Evolutionary conservation across 805 yeast genomes (phyloP).

Genomic region (Schwanniomyces sp.): DNA sequence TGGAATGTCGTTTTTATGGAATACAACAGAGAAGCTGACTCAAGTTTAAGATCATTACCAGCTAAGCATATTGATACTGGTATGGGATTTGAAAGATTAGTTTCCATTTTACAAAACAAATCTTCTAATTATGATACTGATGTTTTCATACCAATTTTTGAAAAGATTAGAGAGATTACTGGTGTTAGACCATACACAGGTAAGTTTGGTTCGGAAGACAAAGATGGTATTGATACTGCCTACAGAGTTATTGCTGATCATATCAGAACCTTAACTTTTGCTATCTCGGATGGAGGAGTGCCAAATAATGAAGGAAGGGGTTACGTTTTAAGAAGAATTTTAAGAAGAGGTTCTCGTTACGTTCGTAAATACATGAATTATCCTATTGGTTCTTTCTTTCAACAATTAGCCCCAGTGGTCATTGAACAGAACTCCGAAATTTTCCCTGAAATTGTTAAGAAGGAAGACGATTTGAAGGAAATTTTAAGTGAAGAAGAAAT

Average conservation of each 20-base stretch:
- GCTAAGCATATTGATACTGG: constrained; percentile 98
- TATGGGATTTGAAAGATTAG: constrained; percentile 97
- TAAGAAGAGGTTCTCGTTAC: constrained; percentile 97
- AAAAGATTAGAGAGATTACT: constrained; percentile 84
- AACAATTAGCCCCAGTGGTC: constrained; percentile 87
- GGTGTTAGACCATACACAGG: constrained; percentile 92
- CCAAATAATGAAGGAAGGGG: constrained; percentile 99
- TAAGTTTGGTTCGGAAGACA: constrained; percentile 88
- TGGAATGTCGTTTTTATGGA: constrained; percentile 99
- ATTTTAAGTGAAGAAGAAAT: constrained; percentile 95
- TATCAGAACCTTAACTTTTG: constrained; percentile 94
- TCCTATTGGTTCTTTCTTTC: constrained; percentile 93
- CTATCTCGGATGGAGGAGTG: constrained; percentile 97
- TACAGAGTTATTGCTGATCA: constrained; percentile 98
- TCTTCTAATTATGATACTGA: constrained; percentile 96
- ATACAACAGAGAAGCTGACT: constrained; percentile 90
- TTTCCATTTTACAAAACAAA: constrained; percentile 88
- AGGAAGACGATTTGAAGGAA: constrained; percentile 76
- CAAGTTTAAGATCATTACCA: constrained; percentile 78
- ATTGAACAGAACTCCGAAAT: constrained; percentile 82
- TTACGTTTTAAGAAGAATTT: constrained; percentile 92
- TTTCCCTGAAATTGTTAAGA: constrained; percentile 86
- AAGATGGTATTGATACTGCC: constrained; percentile 95
- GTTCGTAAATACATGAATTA: constrained; percentile 95
- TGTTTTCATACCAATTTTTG: constrained; percentile 87